These are phyloP conservation scores for Rhexocercosporidium sp. DNA, from an alignment of 2,329 filamentous ascomycete genomes.

Conservation along the genomic window DNA sequence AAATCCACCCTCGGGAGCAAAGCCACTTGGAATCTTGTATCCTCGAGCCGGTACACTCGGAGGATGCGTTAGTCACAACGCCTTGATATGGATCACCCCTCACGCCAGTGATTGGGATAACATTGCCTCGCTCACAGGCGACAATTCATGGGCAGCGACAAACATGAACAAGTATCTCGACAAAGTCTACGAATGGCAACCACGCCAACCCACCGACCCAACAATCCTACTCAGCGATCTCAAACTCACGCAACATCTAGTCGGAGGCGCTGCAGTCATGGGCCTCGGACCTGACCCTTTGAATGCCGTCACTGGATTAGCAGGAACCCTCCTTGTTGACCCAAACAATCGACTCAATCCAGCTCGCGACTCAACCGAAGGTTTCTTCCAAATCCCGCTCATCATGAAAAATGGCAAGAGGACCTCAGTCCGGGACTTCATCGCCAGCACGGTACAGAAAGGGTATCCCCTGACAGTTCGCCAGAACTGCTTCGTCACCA, in stretches of 20 bases:
- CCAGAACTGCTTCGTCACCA: constrained; percentile 44
- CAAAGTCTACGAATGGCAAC: constrained; percentile 24
- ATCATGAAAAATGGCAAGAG: constrained; percentile 12
- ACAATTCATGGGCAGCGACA: constrained; percentile 32
- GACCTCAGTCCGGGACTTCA: constrained; percentile 15
- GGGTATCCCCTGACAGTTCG: constrained; percentile 32
- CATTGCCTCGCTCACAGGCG: constrained; percentile 34
- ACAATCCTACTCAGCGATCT: constrained; percentile 26
- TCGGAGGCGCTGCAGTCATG: constrained; percentile 13
- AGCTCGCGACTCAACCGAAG: constrained; percentile 12
- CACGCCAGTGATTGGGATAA: constrained; percentile 33
- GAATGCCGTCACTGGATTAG: neutral
- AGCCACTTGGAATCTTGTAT: constrained; percentile 38
- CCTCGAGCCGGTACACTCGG: constrained; percentile 41
- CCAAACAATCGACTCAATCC: constrained; percentile 18
- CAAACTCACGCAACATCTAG: constrained; percentile 20
- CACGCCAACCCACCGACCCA: constrained; percentile 11
- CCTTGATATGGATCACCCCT: constrained; percentile 31
- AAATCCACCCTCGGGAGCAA: constrained; percentile 35
- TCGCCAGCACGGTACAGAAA: constrained; percentile 8
- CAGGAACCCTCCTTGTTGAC: constrained; percentile 2
- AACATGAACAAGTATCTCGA: constrained; percentile 36
- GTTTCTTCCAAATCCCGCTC: constrained; percentile 19
- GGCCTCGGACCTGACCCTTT: neutral
- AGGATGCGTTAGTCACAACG: constrained; percentile 39